A percentile compares a stretch with the other conserved stretches of the same genome.
Evolutionary conservation across 129 eudicot species (phyloP).

Genomic region (Tagetes patula): DNA sequence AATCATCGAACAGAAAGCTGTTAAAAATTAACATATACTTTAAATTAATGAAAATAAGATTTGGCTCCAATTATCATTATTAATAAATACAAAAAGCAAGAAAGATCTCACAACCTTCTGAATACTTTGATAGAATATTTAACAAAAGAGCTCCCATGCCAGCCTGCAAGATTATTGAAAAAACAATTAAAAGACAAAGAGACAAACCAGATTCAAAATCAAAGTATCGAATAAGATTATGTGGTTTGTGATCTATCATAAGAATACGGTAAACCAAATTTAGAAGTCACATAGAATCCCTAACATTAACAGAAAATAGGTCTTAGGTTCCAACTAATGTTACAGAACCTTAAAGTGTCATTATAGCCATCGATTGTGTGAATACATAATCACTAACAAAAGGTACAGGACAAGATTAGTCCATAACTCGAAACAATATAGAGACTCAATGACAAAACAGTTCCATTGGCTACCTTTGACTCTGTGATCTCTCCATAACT

Average conservation of each 20-base stretch:
- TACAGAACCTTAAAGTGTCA: background rate
- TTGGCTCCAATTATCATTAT: conserved; percentile 6
- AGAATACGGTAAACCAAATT: background rate
- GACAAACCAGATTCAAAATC: conserved; percentile 3
- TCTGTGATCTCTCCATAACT: conserved; percentile 94
- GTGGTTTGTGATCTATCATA: conserved; percentile 3
- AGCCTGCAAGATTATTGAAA: conserved; percentile 48
- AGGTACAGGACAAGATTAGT: conserved; percentile 1
- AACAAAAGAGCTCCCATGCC: conserved; percentile 89
- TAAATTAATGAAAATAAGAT: background rate
- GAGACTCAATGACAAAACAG: conserved; percentile 14
- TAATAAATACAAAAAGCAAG: background rate
- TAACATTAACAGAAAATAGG: conserved; percentile 15
- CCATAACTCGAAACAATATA: background rate
- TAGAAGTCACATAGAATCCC: conserved; percentile 12
- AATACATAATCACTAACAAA: background rate
- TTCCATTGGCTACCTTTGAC: conserved; percentile 52
- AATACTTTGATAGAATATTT: conserved; percentile 84
- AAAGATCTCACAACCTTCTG: conserved; percentile 57
- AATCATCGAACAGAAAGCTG: conserved; percentile 88
- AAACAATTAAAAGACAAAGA: background rate
- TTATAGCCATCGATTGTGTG: background rate
- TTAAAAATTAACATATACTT: conserved; percentile 21
- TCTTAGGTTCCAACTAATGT: background rate
- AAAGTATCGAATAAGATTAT: background rate